A percentile compares a stretch with the other conserved stretches of the same genome.
Conservation (phyloP, 2,329 filamentous ascomycete genomes). For the Stenocarpella maydis region DNA sequence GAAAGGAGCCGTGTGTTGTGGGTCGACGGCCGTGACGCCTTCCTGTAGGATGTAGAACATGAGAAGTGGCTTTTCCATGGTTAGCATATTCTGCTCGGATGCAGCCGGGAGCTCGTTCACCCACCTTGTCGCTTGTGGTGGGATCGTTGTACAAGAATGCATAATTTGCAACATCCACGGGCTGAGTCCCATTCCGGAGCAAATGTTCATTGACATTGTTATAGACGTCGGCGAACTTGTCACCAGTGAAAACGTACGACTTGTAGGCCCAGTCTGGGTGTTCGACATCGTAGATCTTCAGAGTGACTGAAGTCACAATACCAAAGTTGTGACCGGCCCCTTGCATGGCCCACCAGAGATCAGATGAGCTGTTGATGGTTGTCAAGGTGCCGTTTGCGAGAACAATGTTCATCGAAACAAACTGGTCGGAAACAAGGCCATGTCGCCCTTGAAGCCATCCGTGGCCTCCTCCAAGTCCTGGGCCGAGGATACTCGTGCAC, state of each 20-base stretch:
- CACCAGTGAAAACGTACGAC: constrained; percentile 54
- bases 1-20: constrained; percentile 1
- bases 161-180: constrained; percentile 36
- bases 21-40: background rate
- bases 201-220: constrained; percentile 50
- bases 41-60: constrained; percentile 17
- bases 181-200: constrained; percentile 52
- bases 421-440: constrained; percentile 62
- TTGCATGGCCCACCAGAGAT: constrained; percentile 66
- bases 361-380: constrained; percentile 51
- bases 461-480: constrained; percentile 65
- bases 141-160: constrained; percentile 9
- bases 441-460: constrained; percentile 62
- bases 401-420: constrained; percentile 59
- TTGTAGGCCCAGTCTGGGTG: constrained; percentile 52
- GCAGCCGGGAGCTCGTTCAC: background rate
- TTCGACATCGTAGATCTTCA: constrained; percentile 57
- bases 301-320: constrained; percentile 59
- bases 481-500: constrained; percentile 52
- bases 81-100: background rate
- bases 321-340: constrained; percentile 69
- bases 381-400: constrained; percentile 55
- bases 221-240: constrained; percentile 53
- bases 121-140: constrained; percentile 9
- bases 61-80: constrained; percentile 1